Conservation (phyloP, 2,329 filamentous ascomycete genomes). For the Volutella citrinella region DNA sequence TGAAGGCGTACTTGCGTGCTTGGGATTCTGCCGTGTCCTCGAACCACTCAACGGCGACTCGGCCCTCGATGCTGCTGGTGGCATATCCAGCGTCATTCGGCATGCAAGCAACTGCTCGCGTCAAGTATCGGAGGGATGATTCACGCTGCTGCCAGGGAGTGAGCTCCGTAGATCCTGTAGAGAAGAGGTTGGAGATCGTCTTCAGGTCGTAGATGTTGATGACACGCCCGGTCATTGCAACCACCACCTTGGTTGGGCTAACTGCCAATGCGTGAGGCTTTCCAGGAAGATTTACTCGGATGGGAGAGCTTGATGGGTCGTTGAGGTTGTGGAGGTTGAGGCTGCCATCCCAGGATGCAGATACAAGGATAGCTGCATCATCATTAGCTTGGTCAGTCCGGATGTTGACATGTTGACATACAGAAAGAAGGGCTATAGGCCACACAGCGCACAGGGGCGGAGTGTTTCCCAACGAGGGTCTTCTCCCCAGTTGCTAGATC, state of each 20-base stretch:
- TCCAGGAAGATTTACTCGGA: constrained; percentile 68
- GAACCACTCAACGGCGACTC: constrained; percentile 97
- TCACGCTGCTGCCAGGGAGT: constrained; percentile 92
- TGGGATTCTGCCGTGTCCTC: constrained; percentile 85
- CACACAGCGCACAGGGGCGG: constrained; percentile 75
- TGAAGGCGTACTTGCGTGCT: constrained; percentile 95
- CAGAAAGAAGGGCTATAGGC: constrained; percentile 75
- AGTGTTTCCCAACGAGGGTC: constrained; percentile 74
- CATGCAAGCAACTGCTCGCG: constrained; percentile 91
- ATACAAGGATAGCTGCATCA: constrained; percentile 67
- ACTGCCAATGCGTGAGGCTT: constrained; percentile 88
- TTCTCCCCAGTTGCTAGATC: constrained; percentile 71
- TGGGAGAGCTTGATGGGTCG: constrained; percentile 50
- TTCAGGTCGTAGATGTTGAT: constrained; percentile 91
- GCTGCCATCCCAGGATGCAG: constrained; percentile 89
- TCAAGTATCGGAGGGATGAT: constrained; percentile 94
- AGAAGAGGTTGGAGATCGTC: constrained; percentile 56
- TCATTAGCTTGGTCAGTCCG: constrained; percentile 13
- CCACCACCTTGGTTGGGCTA: constrained; percentile 77
- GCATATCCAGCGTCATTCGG: constrained; percentile 94
- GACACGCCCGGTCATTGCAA: constrained; percentile 92
- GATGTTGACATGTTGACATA: constrained; percentile 31
- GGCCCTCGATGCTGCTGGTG: constrained; percentile 86
- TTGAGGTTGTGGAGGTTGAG: constrained; percentile 76
- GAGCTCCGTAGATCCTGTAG: constrained; percentile 44